Percentiles rank a stretch among this genome's conserved stretches.
These are phyloP conservation scores for Phytophthora syringae DNA, from an alignment of 352 stramenopile species.

Conservation along the genomic window DNA sequence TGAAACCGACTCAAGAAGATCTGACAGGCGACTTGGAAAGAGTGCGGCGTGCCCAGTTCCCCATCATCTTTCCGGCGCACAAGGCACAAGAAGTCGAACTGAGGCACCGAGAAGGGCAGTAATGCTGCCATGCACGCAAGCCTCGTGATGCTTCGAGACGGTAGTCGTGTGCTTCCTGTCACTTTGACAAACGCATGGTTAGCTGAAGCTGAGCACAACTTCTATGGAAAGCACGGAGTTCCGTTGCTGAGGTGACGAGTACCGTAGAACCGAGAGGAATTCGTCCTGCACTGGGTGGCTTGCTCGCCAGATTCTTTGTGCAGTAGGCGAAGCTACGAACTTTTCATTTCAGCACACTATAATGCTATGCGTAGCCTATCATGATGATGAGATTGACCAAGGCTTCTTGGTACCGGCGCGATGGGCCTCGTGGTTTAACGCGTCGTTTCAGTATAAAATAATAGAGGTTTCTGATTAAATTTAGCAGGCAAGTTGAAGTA, in stretches of 20 bases:
- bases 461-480: conserved; percentile 22
- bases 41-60: neutral
- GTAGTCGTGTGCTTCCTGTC: neutral
- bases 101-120: neutral
- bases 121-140: neutral
- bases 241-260: too few species aligned
- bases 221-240: conserved; percentile 1
- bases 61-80: neutral
- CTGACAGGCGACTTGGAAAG: neutral
- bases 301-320: too few species aligned
- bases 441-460: conserved; percentile 38
- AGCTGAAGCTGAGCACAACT: neutral
- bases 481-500: conserved; percentile 14
- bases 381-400: too few species aligned
- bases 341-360: too few species aligned
- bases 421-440: conserved; percentile 5
- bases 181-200: too few species aligned
- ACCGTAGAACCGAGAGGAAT: too few species aligned
- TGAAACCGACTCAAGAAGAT: conserved; percentile 26
- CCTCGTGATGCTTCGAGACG: neutral
- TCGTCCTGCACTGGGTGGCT: too few species aligned
- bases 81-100: neutral
- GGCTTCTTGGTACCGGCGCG: too few species aligned
- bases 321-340: too few species aligned
- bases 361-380: too few species aligned